phyloP scores from a whole-genome alignment of 176 grass and related monocot species.

The Hordeum marinum region DNA sequence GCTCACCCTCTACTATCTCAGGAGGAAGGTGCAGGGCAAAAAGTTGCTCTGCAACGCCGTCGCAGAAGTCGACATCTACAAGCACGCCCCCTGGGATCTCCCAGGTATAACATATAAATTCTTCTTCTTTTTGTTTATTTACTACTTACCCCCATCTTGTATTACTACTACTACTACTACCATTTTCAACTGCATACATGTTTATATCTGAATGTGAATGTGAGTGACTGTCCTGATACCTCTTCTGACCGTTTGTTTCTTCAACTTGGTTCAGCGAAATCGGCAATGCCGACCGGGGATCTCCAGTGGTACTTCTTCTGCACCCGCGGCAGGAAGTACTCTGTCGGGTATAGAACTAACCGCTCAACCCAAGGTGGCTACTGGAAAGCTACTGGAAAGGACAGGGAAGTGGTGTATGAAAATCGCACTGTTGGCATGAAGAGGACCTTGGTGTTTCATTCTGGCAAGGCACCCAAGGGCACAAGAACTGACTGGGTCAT shows the following conservation, averaged over 20 bases:
- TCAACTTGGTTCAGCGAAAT: constrained; percentile 46
- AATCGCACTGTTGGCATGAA: constrained; percentile 69
- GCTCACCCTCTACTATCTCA: constrained; percentile 67
- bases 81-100: constrained; percentile 85
- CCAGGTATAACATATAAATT: constrained; percentile 36
- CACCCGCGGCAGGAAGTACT: constrained; percentile 70
- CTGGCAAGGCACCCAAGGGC: constrained; percentile 70
- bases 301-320: constrained; percentile 93
- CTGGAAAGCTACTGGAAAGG: constrained; percentile 94
- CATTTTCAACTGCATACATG: not conserved
- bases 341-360: constrained; percentile 65
- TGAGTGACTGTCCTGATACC: not conserved
- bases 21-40: constrained; percentile 68
- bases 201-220: not conserved
- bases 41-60: constrained; percentile 50
- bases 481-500: constrained; percentile 88
- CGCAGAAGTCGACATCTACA: constrained; percentile 70
- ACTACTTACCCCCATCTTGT: not conserved
- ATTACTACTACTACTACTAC: not conserved
- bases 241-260: constrained; percentile 2
- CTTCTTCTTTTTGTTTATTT: no score
- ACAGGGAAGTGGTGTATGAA: constrained; percentile 58
- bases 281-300: constrained; percentile 61
- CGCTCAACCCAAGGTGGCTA: constrained; percentile 73
- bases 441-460: constrained; percentile 83